A percentile compares a stretch with the other conserved stretches of the same genome.
Evolutionary conservation across 2,329 filamentous ascomycete species (phyloP).

Genomic region (Phaeophleospora eucalypticola): DNA sequence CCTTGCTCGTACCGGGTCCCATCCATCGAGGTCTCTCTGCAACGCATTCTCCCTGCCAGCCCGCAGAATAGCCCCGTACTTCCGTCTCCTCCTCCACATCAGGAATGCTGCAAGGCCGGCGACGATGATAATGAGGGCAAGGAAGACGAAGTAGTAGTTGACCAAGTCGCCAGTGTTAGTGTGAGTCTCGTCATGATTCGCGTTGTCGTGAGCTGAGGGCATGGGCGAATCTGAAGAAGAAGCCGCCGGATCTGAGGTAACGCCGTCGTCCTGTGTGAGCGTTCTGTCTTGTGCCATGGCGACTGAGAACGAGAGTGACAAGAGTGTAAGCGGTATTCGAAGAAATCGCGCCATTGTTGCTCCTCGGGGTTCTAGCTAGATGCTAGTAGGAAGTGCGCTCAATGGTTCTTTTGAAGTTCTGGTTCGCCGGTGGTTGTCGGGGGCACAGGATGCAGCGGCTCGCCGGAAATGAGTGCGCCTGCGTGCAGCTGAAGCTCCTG

Average conservation of each 20-base stretch:
- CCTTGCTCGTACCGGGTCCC: constrained; percentile 15
- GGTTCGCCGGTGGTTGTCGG: not conserved
- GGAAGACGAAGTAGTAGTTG: constrained; percentile 54
- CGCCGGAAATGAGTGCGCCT: not conserved
- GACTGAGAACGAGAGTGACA: not conserved
- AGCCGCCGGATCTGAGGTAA: too few species aligned
- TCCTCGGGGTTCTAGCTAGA: not conserved
- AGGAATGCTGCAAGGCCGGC: constrained; percentile 43
- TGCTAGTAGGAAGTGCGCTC: too few species aligned
- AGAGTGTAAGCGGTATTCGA: not conserved
- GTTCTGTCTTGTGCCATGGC: not conserved
- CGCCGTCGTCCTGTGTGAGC: not conserved
- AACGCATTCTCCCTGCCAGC: constrained; percentile 11
- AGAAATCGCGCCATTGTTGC: not conserved
- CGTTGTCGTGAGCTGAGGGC: not conserved
- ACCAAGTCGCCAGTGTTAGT: constrained; percentile 30
- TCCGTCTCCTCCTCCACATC: constrained; percentile 41
- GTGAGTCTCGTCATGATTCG: not conserved
- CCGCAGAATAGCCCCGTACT: constrained; percentile 19
- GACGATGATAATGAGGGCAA: constrained; percentile 50
- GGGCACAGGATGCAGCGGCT: not conserved
- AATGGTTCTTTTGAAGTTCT: too few species aligned
- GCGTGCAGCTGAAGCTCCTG: not conserved
- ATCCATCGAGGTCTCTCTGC: constrained; percentile 14
- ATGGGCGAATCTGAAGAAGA: not conserved